phyloP scores from a whole-genome alignment of 2,329 filamentous ascomycete species.

The Ophiostoma pallidulum region DNA sequence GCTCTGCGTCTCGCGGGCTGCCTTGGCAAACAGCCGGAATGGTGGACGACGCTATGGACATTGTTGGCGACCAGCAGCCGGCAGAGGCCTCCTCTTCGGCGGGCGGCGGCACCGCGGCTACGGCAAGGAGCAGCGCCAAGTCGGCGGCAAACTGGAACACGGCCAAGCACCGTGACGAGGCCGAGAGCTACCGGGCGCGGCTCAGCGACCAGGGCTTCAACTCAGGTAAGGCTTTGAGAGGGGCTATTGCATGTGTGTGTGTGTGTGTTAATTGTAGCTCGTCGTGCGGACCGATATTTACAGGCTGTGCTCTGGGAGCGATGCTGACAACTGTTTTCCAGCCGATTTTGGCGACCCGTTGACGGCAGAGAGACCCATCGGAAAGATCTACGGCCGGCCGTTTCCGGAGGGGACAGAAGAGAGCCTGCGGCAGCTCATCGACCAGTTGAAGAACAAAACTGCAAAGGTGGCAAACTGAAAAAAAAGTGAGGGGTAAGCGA shows the following conservation, averaged over 20 bases:
- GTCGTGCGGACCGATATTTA: no score
- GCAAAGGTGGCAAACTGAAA: not conserved
- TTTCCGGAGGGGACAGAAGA: slow-evolving; percentile 29
- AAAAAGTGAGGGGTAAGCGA: no score
- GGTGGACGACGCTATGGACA: slow-evolving; percentile 17
- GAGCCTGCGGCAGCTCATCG: slow-evolving; percentile 23
- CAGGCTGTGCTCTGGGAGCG: no score
- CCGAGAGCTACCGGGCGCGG: slow-evolving; percentile 27
- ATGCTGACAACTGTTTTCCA: slow-evolving; percentile 13
- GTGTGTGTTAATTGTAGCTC: no score
- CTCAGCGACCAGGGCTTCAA: slow-evolving; percentile 39
- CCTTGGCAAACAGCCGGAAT: not conserved
- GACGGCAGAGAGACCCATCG: slow-evolving; percentile 26
- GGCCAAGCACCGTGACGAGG: slow-evolving; percentile 34
- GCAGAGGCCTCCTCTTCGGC: not conserved
- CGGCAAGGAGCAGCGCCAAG: not conserved
- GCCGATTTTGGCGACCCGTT: slow-evolving; percentile 40
- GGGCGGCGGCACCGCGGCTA: not conserved
- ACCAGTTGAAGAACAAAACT: not conserved
- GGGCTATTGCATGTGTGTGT: no score
- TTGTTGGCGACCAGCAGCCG: slow-evolving; percentile 1
- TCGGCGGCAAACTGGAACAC: slow-evolving; percentile 18
- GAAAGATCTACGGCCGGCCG: slow-evolving; percentile 16
- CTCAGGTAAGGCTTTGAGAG: slow-evolving; percentile 34
- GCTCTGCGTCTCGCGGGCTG: not conserved